Evolutionary conservation across 768 basidiomycete species (phyloP).

Genomic region (Pleurotus tuoliensis): DNA sequence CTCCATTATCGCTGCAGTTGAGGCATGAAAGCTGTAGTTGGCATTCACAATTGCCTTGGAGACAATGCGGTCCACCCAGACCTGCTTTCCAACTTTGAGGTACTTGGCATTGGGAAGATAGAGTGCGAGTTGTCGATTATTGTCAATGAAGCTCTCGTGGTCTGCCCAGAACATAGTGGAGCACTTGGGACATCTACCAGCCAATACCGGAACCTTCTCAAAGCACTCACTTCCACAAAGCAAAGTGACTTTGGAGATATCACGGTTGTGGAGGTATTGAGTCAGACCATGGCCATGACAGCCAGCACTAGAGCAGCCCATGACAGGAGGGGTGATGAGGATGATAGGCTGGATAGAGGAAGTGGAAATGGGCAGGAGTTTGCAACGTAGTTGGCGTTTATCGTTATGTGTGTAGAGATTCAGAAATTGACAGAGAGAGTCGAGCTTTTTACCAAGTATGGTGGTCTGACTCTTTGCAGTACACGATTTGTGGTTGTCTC

Average conservation of each 20-base stretch:
- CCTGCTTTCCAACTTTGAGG: conserved; percentile 11
- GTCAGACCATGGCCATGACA: background rate
- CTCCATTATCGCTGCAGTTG: conserved; percentile 12
- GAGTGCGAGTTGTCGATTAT: background rate
- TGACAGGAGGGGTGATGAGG: background rate
- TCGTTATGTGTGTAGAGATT: background rate
- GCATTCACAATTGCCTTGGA: conserved; percentile 13
- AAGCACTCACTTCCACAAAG: conserved; percentile 8
- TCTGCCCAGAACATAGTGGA: conserved; percentile 15
- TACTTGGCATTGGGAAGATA: conserved; percentile 13
- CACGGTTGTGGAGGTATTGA: background rate
- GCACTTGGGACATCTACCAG: conserved; percentile 14
- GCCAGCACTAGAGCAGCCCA: conserved; percentile 2
- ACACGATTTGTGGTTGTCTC: too few relatives aligned
- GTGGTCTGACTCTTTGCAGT: background rate
- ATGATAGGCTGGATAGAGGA: background rate
- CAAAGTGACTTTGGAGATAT: conserved; percentile 13
- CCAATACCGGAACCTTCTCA: conserved; percentile 11
- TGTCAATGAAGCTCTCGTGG: conserved; percentile 12
- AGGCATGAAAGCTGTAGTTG: conserved; percentile 18
- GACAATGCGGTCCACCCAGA: conserved; percentile 15
- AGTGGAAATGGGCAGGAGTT: background rate
- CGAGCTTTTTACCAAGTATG: background rate
- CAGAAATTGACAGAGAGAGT: background rate
- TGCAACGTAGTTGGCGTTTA: background rate